A percentile compares a stretch with the other conserved stretches of the same genome.
Evolutionary conservation across 257 asterid genomes (phyloP).

Genomic region (Primulina huaijiensis): DNA sequence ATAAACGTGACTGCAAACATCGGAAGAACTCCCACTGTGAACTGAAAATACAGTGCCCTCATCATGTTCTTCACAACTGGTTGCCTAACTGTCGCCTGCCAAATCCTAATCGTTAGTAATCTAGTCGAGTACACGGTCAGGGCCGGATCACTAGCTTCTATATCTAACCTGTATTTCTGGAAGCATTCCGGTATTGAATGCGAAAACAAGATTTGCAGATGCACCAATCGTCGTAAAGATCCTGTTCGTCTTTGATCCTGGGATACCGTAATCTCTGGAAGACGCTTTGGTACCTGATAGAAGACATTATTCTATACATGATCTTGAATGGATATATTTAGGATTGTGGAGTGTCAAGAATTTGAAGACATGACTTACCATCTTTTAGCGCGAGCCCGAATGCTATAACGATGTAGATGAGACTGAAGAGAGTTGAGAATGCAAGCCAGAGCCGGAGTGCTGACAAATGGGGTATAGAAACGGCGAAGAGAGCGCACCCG

Average conservation of each 20-base stretch:
- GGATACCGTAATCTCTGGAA: conserved; percentile 64
- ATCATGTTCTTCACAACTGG: conserved; percentile 89
- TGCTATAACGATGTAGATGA: conserved; percentile 60
- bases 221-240: conserved; percentile 82
- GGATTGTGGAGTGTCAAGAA: not conserved
- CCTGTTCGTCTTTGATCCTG: conserved; percentile 45
- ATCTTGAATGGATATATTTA: not conserved
- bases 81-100: conserved; percentile 83
- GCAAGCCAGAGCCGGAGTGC: conserved; percentile 81
- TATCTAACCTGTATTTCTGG: conserved; percentile 86
- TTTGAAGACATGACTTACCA: conserved; percentile 40
- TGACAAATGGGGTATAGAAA: conserved; percentile 83
- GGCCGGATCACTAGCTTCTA: not conserved
- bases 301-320: not conserved
- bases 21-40: conserved; percentile 77
- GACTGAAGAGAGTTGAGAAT: conserved; percentile 68
- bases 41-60: conserved; percentile 89
- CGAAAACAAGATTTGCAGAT: conserved; percentile 76
- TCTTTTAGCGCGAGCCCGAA: conserved; percentile 67
- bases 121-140: not conserved
- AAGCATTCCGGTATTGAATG: conserved; percentile 97
- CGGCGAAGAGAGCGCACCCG: conserved; percentile 75
- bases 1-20: conserved; percentile 76
- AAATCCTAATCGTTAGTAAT: not conserved
- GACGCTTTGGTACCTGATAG: conserved; percentile 46